Conservation (phyloP, 176 grass and related monocot genomes). For the Stipa capillata region DNA sequence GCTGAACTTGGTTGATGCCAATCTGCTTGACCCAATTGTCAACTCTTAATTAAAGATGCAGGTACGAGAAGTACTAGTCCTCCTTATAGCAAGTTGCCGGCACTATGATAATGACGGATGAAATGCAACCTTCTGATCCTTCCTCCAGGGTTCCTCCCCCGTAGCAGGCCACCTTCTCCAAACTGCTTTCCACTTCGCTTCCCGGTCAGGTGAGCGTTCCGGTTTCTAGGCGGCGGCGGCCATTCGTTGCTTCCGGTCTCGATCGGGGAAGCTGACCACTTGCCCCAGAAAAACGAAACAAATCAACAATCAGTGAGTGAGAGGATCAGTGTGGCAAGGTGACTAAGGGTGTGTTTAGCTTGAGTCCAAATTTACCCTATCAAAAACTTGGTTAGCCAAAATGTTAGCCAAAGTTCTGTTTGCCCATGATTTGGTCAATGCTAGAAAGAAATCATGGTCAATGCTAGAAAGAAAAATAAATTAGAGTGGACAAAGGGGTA, state of each 20-base stretch:
- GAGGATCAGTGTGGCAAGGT: not conserved
- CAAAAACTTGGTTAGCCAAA: too few relatives aligned
- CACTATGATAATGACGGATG: not conserved
- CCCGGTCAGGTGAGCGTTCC: not conserved
- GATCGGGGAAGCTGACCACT: not conserved
- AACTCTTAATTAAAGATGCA: slow-evolving; percentile 27
- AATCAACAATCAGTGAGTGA: not conserved
- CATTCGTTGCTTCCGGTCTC: not conserved
- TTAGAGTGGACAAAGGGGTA: too few relatives aligned
- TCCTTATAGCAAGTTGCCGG: slow-evolving; percentile 12
- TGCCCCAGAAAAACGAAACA: not conserved
- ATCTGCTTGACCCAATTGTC: slow-evolving; percentile 21
- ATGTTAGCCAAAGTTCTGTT: too few relatives aligned
- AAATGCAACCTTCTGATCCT: not conserved
- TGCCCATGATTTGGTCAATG: too few relatives aligned
- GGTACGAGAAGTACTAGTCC: not conserved
- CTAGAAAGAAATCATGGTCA: too few relatives aligned
- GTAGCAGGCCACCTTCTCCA: not conserved
- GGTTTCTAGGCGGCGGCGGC: not conserved
- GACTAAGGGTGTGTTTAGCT: too few relatives aligned
- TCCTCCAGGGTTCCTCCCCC: not conserved
- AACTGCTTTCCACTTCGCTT: not conserved
- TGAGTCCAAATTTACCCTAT: too few relatives aligned
- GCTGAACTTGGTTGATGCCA: not conserved
- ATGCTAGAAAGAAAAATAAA: too few relatives aligned